These are phyloP conservation scores for Nicotiana noctiflora DNA, from an alignment of 257 asterid genomes.

Conservation along the genomic window DNA sequence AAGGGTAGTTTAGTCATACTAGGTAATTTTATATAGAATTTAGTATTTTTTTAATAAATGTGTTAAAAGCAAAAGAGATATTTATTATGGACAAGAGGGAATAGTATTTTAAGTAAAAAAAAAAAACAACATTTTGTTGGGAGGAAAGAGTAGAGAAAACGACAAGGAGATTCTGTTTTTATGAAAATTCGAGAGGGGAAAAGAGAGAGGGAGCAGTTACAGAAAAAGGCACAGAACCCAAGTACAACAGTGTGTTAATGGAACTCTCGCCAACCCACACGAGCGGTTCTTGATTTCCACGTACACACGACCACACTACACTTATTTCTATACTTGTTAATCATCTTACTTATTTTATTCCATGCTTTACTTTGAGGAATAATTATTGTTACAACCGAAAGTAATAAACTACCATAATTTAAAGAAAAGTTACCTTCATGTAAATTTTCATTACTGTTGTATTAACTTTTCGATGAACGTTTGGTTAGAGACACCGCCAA, in stretches of 20 bases:
- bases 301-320: constrained; percentile 14
- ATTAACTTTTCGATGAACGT: background rate
- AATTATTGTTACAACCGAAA: background rate
- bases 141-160: background rate
- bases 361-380: background rate
- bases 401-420: background rate
- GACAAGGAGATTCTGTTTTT: constrained; percentile 24
- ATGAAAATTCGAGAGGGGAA: background rate
- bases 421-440: background rate
- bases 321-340: background rate
- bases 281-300: constrained; percentile 24
- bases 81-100: no score
- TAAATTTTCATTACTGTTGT: background rate
- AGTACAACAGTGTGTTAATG: constrained; percentile 18
- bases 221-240: background rate
- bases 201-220: constrained; percentile 12
- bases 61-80: no score
- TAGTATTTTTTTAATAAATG: no score
- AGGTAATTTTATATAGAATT: no score
- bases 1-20: no score
- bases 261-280: constrained; percentile 30
- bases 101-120: no score
- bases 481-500: background rate
- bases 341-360: background rate
- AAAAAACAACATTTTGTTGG: no score